phyloP scores from a whole-genome alignment of 2,329 filamentous ascomycete species.

The Aspergillus felis region DNA sequence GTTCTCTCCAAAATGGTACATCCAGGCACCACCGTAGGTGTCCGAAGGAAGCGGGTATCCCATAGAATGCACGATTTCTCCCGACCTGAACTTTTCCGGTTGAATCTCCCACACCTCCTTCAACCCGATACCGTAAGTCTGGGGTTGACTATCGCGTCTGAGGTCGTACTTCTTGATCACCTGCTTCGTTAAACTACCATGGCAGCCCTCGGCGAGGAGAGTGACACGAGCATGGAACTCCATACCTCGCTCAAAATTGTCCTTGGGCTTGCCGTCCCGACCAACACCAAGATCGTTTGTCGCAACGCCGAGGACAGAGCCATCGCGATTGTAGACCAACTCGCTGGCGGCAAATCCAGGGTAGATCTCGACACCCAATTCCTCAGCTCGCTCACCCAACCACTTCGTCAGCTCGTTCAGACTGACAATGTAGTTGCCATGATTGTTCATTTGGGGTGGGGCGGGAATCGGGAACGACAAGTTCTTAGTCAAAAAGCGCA shows the following conservation, averaged over 20 bases:
- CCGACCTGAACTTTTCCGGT: constrained; percentile 85
- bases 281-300: constrained; percentile 91
- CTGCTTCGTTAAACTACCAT: constrained; percentile 92
- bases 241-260: constrained; percentile 93
- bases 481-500: constrained; percentile 89
- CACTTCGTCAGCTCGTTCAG: constrained; percentile 94
- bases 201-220: constrained; percentile 89
- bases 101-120: constrained; percentile 98
- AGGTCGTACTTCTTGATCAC: constrained; percentile 92
- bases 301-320: constrained; percentile 86
- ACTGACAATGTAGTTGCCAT: constrained; percentile 96
- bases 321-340: constrained; percentile 80
- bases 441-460: constrained; percentile 96
- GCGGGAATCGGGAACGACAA: constrained; percentile 74
- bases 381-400: constrained; percentile 94
- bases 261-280: constrained; percentile 78
- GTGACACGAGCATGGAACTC: constrained; percentile 93
- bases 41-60: constrained; percentile 85
- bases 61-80: constrained; percentile 82
- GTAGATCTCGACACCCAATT: constrained; percentile 92
- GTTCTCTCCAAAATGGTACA: constrained; percentile 99
- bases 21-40: constrained; percentile 96
- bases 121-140: constrained; percentile 90
- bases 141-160: constrained; percentile 80
- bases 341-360: constrained; percentile 94